Percentiles rank a stretch among this genome's conserved stretches.
These are phyloP conservation scores for Amanita rubescens DNA, from an alignment of 768 basidiomycete species.

Conservation along the genomic window DNA sequence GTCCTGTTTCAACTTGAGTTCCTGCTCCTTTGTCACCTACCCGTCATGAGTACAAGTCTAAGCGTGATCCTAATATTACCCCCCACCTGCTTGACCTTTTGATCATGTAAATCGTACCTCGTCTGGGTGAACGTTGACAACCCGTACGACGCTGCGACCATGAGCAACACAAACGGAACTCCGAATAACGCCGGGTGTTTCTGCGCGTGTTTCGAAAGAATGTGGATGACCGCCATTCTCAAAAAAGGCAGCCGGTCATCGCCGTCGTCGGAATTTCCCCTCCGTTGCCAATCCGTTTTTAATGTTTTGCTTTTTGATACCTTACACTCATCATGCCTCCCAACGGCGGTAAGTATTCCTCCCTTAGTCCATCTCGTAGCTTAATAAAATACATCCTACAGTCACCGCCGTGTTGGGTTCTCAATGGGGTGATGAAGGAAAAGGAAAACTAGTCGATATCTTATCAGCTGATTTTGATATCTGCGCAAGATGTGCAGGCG, in stretches of 20 bases:
- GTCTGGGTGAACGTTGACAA: constrained; percentile 82
- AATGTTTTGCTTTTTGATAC: too few species aligned
- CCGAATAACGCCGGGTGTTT: constrained; percentile 74
- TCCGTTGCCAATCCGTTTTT: too few species aligned
- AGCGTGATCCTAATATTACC: neutral
- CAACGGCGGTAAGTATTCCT: too few species aligned
- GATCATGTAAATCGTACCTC: constrained; percentile 81
- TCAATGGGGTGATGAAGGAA: constrained; percentile 93
- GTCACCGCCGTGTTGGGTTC: constrained; percentile 75
- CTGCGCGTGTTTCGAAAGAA: constrained; percentile 23
- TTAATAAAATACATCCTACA: constrained; percentile 6
- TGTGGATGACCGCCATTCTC: too few species aligned
- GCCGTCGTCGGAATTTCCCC: too few species aligned
- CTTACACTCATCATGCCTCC: too few species aligned
- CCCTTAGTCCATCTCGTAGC: too few species aligned
- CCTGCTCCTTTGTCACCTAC: constrained; percentile 70
- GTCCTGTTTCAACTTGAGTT: constrained; percentile 59
- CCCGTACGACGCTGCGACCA: constrained; percentile 83
- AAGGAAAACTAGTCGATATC: constrained; percentile 96
- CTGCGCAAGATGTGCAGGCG: constrained; percentile 95
- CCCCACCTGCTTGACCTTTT: constrained; percentile 63
- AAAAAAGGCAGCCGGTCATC: too few species aligned
- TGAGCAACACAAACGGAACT: constrained; percentile 75
- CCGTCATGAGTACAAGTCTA: neutral
- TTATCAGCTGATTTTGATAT: constrained; percentile 84